Base-by-base conservation (phyloP, 108 stramenopile species). In the Skeletonema potamos region DNA sequence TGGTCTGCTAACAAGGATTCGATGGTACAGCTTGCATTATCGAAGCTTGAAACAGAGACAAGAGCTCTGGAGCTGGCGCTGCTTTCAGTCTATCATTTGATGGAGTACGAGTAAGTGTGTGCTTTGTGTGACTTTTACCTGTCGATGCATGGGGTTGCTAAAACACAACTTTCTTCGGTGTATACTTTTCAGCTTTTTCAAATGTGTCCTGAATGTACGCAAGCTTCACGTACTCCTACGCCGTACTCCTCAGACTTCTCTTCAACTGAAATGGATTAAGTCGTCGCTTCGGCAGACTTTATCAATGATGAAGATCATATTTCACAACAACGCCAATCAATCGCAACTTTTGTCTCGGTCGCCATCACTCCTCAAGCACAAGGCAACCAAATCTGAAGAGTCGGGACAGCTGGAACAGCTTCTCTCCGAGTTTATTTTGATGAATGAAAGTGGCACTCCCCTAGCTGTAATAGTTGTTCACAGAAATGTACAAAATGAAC, bases 81-180 rank as follows among this genome's bases (percentile, higher is more conserved):
- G 63, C 27, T 36, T 12, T 43, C 70, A 7, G 66, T 67, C 6
- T 18, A 62, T 33, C 27, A 55, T 15, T 61, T 79, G 54, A 27
- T 61, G 24, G 64, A 65, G 12, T 68, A 57, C 65, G 58, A 72
- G 77, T 79, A 46, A 79, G 77, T 77, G 22, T 18, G n/a, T 37
- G 20, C 29, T 18, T 9, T 36, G 41, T 27, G 20, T 39, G 12
- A 28, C 29, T 46, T 67, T 46, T 22, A 15, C 20, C 11, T 1
- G 54, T 22, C 9, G 3, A 54, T 5, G 54, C 3, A n/a, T n/a
- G n/a, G n/a, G n/a, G n/a, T 3, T 22, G 7, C 26, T 55, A 22
- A 36, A 5, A 5, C 0, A 24, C 24, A 4, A 6, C 15, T 29
- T 17, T 27, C 1, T 15, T 28, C 15, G 7, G 3, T 27, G 27